Evolutionary conservation across 2,329 filamentous ascomycete genomes (phyloP), one percentile per base, ranked within the genome.

Genomic region (Penicillium nordicum): DNA sequence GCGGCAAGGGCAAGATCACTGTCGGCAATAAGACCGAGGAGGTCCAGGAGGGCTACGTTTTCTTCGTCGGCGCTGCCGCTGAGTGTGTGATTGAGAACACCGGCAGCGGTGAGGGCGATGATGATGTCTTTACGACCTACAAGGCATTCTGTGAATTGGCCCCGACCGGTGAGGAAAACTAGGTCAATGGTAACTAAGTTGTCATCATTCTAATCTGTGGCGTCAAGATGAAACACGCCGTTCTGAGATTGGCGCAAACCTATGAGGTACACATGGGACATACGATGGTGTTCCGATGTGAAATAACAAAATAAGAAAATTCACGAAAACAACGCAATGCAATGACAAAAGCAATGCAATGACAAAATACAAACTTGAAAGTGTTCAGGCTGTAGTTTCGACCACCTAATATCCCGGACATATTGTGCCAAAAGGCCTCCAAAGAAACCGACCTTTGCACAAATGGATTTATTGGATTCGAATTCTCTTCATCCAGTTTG

Each of bases 101-200:
- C 14, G 76, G 76, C 18, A 63, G 83, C 12, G 79, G 79, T 46
- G 79, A 78, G 1, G 80, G 70, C 0, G 76, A 80, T 0, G 85
- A 85, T 27, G 87, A 91, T 55, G 84, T 88, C 53, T 88, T 97
- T 63, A 88, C 88, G 27, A 92, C 89, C 0, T 99, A 95, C 80
- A 94, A 92, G 78, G 94, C 93, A 0, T 97, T 96, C 72, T 96
- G 92, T 69, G 92, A 97, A 78, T 80, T 96, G 58, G 84, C 86
- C n/a, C 11, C 45, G n/a, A 21, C 38, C 12, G 78, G 76, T 23
- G 74, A 78, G 65, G 74, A 77, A 61, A 72, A 69, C 34, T 57
- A 69, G 62, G 66, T 69, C 53, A 72, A 75, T 57, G 71, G 71
- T 32, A 55, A 71, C 51, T 74, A 65, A 65, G n/a, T 27, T 50